phyloP scores from a whole-genome alignment of 495 filamentous ascomycete genomes.

The Haplographium delicatum region DNA sequence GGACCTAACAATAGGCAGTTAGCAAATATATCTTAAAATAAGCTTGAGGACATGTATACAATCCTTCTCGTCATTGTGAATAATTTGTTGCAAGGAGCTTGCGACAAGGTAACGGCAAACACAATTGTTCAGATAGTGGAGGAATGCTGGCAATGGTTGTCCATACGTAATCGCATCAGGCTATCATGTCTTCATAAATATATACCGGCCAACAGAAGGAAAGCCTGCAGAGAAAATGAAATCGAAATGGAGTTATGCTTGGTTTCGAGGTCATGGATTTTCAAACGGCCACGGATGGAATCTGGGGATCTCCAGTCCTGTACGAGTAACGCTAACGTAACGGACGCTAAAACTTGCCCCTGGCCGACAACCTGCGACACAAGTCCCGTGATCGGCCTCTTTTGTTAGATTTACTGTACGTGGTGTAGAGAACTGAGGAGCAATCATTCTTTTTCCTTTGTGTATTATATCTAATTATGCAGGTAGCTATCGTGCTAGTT shows the following conservation, averaged over 20 bases:
- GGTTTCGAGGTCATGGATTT: too few relatives aligned
- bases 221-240: too few relatives aligned
- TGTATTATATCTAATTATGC: too few relatives aligned
- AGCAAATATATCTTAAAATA: neutral
- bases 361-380: neutral
- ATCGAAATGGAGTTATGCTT: too few relatives aligned
- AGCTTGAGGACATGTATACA: constrained; percentile 22
- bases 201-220: too few relatives aligned
- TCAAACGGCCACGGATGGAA: neutral
- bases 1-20: constrained; percentile 48
- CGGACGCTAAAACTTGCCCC: neutral
- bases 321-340: too few relatives aligned
- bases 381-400: neutral
- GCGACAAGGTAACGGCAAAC: constrained; percentile 1
- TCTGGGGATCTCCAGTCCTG: constrained; percentile 1
- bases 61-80: constrained; percentile 40
- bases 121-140: neutral
- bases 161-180: constrained; percentile 7
- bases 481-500: too few relatives aligned
- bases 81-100: neutral
- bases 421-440: too few relatives aligned
- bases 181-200: neutral
- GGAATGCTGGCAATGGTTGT: neutral
- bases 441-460: too few relatives aligned
- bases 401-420: too few relatives aligned